Percentiles rank a stretch among this genome's conserved stretches.
These are phyloP conservation scores for Fusarium anguioides DNA, from an alignment of 2,329 filamentous ascomycete genomes.

Conservation along the genomic window DNA sequence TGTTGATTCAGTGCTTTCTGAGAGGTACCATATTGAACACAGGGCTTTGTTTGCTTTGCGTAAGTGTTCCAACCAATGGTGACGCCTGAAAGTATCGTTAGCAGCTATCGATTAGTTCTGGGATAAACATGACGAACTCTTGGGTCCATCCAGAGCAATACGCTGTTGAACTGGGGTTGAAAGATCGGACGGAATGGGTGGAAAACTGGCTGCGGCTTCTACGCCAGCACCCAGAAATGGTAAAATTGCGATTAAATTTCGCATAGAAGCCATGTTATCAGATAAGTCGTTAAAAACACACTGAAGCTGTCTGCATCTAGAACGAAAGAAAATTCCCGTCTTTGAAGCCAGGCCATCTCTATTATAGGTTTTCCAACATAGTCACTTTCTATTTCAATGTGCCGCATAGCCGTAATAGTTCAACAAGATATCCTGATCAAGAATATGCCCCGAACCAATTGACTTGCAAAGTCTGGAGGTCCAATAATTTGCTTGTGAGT, in stretches of 20 bases:
- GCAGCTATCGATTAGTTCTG: rapidly evolving
- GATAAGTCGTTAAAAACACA: neutral
- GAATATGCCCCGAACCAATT: neutral
- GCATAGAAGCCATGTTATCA: neutral
- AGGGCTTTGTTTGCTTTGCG: conserved; percentile 13
- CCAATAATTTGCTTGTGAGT: neutral
- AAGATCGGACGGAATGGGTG: conserved; percentile 9
- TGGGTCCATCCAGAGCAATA: conserved; percentile 5
- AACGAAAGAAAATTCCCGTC: no score
- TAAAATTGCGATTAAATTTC: neutral
- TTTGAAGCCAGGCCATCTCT: neutral
- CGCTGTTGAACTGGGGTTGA: conserved; percentile 27
- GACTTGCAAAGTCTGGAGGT: neutral
- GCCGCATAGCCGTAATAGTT: conserved; percentile 7
- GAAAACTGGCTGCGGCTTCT: conserved; percentile 6
- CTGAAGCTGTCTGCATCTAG: neutral
- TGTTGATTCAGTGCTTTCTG: conserved; percentile 5
- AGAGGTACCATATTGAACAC: conserved; percentile 17
- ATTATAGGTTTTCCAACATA: no score
- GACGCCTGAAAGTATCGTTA: neutral
- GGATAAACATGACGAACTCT: neutral
- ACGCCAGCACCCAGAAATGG: neutral
- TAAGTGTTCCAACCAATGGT: conserved; percentile 29
- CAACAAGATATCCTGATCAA: neutral
- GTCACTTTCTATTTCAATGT: neutral